phyloP scores from a whole-genome alignment of 2,329 filamentous ascomycete genomes.

The Alternaria arborescens region DNA sequence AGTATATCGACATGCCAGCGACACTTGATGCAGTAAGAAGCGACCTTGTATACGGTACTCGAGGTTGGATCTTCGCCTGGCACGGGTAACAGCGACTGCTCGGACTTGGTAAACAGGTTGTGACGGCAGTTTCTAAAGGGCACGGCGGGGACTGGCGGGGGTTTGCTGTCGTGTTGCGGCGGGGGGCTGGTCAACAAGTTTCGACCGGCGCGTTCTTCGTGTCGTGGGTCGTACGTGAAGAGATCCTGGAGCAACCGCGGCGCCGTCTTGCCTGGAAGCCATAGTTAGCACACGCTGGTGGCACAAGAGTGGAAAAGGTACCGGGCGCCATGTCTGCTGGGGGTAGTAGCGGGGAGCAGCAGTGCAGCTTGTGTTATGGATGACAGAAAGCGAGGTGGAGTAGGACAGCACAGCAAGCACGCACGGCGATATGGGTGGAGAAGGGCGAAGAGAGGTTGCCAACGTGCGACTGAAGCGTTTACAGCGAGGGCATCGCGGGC shows the following conservation, averaged over 20 bases:
- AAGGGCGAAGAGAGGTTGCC: constrained; percentile 16
- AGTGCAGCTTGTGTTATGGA: constrained; percentile 4
- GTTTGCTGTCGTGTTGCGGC: constrained; percentile 58
- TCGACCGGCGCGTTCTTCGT: constrained; percentile 55
- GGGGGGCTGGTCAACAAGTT: constrained; percentile 68
- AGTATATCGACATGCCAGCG: constrained; percentile 68
- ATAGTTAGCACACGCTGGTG: constrained; percentile 20
- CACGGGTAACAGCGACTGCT: constrained; percentile 61
- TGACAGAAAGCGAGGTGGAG: not conserved
- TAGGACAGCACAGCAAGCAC: constrained; percentile 8
- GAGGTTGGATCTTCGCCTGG: constrained; percentile 52
- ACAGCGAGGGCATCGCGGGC: constrained; percentile 25
- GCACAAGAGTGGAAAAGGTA: constrained; percentile 19
- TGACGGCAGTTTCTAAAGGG: constrained; percentile 64
- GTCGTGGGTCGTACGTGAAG: constrained; percentile 60
- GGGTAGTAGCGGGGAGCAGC: constrained; percentile 2
- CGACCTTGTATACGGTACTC: constrained; percentile 62
- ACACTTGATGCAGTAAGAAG: constrained; percentile 69
- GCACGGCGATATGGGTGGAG: constrained; percentile 13
- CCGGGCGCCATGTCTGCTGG: constrained; percentile 33
- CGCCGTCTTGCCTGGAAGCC: constrained; percentile 58
- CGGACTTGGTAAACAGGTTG: constrained; percentile 64
- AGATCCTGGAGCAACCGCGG: constrained; percentile 62
- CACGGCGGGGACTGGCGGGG: constrained; percentile 43
- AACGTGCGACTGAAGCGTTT: constrained; percentile 24